phyloP scores from a whole-genome alignment of 192 early-diverging fungal species.

The Pecoramyces ruminantium region DNA sequence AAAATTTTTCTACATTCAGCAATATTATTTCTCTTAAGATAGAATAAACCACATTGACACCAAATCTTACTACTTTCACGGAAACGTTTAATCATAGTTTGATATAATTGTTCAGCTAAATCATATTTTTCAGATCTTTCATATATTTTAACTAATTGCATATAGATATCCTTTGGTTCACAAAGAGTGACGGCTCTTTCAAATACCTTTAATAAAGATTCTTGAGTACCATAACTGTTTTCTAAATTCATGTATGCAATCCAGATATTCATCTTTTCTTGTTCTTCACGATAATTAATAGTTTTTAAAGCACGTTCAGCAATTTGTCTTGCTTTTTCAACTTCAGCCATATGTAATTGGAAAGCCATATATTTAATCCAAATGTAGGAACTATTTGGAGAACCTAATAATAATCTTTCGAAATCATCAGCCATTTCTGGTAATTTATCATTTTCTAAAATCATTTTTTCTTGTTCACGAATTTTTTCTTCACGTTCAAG shows the following conservation, averaged over 20 bases:
- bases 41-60: constrained; percentile 68
- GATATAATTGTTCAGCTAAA: constrained; percentile 52
- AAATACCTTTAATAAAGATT: constrained; percentile 62
- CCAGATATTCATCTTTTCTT: constrained; percentile 97
- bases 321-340: constrained; percentile 78
- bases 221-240: constrained; percentile 78
- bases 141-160: constrained; percentile 79
- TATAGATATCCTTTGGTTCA: constrained; percentile 78
- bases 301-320: constrained; percentile 87
- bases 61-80: constrained; percentile 79
- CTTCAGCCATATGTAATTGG: constrained; percentile 83
- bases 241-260: constrained; percentile 90
- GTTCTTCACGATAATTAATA: constrained; percentile 78
- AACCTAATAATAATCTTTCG: constrained; percentile 81
- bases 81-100: constrained; percentile 69
- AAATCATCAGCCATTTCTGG: constrained; percentile 70
- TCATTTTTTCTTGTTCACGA: constrained; percentile 16
- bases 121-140: constrained; percentile 65
- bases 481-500: constrained; percentile 1
- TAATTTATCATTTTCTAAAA: constrained; percentile 20
- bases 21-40: constrained; percentile 50
- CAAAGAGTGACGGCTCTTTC: constrained; percentile 68
- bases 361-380: constrained; percentile 99
- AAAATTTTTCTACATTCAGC: constrained; percentile 67
- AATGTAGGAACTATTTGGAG: constrained; percentile 87